Evolutionary conservation across 768 basidiomycete genomes (phyloP).

Genomic region (Aureoboletus auriporus): DNA sequence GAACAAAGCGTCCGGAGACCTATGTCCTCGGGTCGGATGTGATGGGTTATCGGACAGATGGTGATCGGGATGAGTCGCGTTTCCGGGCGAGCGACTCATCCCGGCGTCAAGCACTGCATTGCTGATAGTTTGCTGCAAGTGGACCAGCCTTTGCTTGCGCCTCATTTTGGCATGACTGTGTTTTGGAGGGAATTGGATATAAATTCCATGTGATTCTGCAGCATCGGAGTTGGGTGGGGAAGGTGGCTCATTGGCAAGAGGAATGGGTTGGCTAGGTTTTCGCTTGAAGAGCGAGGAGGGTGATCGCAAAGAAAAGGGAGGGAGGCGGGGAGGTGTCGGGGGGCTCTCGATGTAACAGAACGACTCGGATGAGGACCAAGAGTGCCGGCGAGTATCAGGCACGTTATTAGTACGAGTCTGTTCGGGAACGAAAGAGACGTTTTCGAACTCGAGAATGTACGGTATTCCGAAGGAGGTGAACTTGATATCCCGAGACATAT

Average conservation of each 20-base stretch:
- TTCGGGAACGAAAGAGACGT: constrained; percentile 20
- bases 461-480: constrained; percentile 29
- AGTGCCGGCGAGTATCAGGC: background rate
- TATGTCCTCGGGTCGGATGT: constrained; percentile 10
- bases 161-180: constrained; percentile 1
- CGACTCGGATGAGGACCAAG: constrained; percentile 17
- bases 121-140: constrained; percentile 34
- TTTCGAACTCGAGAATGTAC: constrained; percentile 26
- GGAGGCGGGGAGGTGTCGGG: constrained; percentile 8
- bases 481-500: constrained; percentile 10
- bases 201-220: constrained; percentile 16
- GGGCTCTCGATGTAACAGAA: constrained; percentile 27
- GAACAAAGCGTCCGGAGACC: constrained; percentile 31
- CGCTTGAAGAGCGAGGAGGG: constrained; percentile 23
- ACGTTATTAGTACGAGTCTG: background rate
- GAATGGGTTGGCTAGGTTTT: constrained; percentile 5
- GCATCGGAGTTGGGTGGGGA: background rate
- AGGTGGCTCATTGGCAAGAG: constrained; percentile 5
- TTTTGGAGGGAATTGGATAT: constrained; percentile 19
- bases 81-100: constrained; percentile 33
- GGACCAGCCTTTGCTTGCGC: constrained; percentile 22
- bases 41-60: background rate
- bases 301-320: constrained; percentile 10
- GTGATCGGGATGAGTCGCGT: background rate
- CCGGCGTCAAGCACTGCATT: constrained; percentile 37